These are phyloP conservation scores for Trichaptum fuscoviolaceum DNA, from an alignment of 768 basidiomycete species.

Conservation along the genomic window DNA sequence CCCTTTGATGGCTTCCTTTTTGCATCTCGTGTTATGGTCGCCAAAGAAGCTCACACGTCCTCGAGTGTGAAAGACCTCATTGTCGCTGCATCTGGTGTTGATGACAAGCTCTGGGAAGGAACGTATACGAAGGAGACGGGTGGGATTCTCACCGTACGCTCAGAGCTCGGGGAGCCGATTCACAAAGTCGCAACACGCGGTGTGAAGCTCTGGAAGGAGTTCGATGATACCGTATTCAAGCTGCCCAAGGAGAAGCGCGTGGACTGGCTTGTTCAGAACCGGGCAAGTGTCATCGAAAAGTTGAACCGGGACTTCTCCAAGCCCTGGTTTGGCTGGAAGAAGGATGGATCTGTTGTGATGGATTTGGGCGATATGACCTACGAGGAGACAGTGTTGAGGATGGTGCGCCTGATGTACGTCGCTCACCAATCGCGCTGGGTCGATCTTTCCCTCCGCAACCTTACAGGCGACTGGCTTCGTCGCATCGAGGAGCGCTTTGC, in stretches of 20 bases:
- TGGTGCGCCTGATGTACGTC: conserved; percentile 94
- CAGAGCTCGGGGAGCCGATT: conserved; percentile 97
- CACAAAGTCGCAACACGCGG: conserved; percentile 98
- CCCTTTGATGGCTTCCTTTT: conserved; percentile 98
- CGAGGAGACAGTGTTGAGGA: conserved; percentile 87
- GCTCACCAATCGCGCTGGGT: conserved; percentile 90
- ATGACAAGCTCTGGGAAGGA: conserved; percentile 87
- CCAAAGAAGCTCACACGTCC: conserved; percentile 95
- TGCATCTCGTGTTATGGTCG: conserved; percentile 96
- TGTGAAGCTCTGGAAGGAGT: conserved; percentile 98
- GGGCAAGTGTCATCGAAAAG: conserved; percentile 84
- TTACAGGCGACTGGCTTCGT: conserved; percentile 95
- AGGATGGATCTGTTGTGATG: conserved; percentile 75
- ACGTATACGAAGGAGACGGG: conserved; percentile 94
- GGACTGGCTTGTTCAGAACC: conserved; percentile 82
- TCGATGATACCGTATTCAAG: conserved; percentile 94
- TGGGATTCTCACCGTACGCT: conserved; percentile 93
- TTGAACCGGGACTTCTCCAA: conserved; percentile 95
- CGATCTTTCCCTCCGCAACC: conserved; percentile 84
- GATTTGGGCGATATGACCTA: conserved; percentile 98
- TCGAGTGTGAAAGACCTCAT: conserved; percentile 96
- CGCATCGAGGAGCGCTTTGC: conserved; percentile 95
- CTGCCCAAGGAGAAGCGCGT: conserved; percentile 92
- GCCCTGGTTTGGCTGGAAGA: conserved; percentile 97
- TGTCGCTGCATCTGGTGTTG: conserved; percentile 88